Base-by-base conservation (phyloP, 768 basidiomycete species). In the Lactifluus pinguis region DNA sequence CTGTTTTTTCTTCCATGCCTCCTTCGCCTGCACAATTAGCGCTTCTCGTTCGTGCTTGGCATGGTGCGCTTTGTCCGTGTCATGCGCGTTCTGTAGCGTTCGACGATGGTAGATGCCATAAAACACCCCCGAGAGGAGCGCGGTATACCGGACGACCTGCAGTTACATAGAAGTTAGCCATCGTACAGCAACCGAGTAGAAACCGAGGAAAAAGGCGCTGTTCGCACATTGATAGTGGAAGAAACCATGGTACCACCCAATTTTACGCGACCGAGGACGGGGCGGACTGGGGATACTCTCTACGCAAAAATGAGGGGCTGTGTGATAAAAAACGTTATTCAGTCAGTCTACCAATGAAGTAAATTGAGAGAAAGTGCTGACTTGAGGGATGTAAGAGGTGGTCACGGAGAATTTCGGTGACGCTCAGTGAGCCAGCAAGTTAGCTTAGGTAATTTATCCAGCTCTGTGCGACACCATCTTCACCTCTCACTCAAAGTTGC, bases 21-120 rank as follows among this genome's bases (percentile, higher is more conserved):
- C 83, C 79, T 87, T 90, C 44, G 94, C 95, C 70, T 95, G 82
- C 65, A 80, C 79, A 73, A 98, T 82, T 71, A 97, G 72, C 64
- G 83, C 80, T 70, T 91, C 83, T 68, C 89, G 78, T 66, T 81
- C 82, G 69, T 91, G 86, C 48, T 83, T 75, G 56, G 85, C 88
- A 70, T 84, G 81, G 65, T 86, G 79, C 63, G 85, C 79, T 74
- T 88, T 90, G 66, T 87, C 82, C 62, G 83, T 76, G 74, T 95
- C 85, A 72, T 91, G 83, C 56, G 82, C 77, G 64, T 83, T 80
- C 77, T 95, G 93, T 66, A 99, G 76, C 69, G 94, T 88, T 69
- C 89, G 84, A 70, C 89, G 88, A 79, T 98, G 95, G 70, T 84
- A 84, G 73, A 95, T 86, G 71, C 95, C 95, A 73, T 98, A 98